Conservation (phyloP, 805 yeast species). For the Nakazawaea wickerhamii region DNA sequence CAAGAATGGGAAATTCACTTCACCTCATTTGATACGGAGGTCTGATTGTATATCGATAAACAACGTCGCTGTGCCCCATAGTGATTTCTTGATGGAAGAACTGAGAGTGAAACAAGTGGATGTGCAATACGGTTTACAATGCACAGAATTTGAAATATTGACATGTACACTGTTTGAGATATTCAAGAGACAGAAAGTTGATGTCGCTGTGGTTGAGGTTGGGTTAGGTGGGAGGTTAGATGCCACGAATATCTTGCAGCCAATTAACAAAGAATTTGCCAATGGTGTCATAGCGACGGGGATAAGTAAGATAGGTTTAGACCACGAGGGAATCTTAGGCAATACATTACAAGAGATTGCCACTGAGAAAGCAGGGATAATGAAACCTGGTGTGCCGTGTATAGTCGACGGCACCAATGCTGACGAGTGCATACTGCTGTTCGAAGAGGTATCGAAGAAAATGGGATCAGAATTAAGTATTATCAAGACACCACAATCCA, state of each 20-base stretch:
- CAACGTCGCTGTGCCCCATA: constrained; percentile 45
- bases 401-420: constrained; percentile 71
- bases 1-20: constrained; percentile 74
- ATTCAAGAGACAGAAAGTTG: constrained; percentile 54
- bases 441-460: constrained; percentile 32
- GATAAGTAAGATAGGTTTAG: constrained; percentile 80
- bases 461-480: constrained; percentile 25
- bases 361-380: constrained; percentile 79
- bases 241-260: constrained; percentile 71
- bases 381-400: constrained; percentile 54
- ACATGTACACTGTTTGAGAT: constrained; percentile 83
- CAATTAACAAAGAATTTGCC: constrained; percentile 13
- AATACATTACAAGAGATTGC: constrained; percentile 62
- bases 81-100: constrained; percentile 41
- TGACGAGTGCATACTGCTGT: constrained; percentile 40
- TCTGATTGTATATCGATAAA: constrained; percentile 74
- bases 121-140: constrained; percentile 39
- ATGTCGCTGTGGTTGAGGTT: constrained; percentile 84
- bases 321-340: constrained; percentile 79
- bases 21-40: constrained; percentile 74
- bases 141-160: constrained; percentile 84
- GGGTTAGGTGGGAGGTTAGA: constrained; percentile 90
- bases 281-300: constrained; percentile 56
- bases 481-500: constrained; percentile 4
- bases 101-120: constrained; percentile 37